Evolutionary conservation across 495 filamentous ascomycete genomes (phyloP).

Genomic region (Penicillium mononematosum): DNA sequence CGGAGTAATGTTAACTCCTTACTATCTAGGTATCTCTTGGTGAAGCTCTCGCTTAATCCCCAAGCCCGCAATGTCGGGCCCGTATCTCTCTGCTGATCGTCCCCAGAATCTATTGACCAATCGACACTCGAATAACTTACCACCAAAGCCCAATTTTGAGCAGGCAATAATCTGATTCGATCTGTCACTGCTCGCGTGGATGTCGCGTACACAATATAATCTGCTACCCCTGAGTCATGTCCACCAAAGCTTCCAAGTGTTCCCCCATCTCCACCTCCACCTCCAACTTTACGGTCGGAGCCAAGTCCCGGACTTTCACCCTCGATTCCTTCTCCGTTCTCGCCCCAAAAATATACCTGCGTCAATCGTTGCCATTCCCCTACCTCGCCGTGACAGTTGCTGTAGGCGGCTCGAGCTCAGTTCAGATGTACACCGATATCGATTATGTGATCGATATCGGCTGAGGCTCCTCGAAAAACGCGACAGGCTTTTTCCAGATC

Average conservation of each 20-base stretch:
- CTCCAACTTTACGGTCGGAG: constrained; percentile 36
- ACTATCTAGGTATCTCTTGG: no score
- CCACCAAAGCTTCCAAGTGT: constrained; percentile 16
- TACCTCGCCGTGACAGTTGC: constrained; percentile 66
- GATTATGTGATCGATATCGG: constrained; percentile 33
- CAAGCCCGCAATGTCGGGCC: no score
- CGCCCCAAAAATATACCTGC: constrained; percentile 74
- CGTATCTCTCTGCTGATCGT: neutral
- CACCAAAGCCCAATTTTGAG: constrained; percentile 42
- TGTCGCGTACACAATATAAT: constrained; percentile 42
- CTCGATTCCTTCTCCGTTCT: constrained; percentile 75
- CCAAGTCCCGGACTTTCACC: constrained; percentile 33
- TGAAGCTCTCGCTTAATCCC: no score
- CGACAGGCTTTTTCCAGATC: constrained; percentile 30
- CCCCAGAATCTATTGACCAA: neutral
- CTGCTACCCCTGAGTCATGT: constrained; percentile 33
- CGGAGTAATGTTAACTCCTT: no score
- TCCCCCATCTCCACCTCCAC: constrained; percentile 25
- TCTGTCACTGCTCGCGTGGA: constrained; percentile 44
- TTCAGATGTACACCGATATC: constrained; percentile 47
- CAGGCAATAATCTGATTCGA: constrained; percentile 42
- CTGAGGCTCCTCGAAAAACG: constrained; percentile 25
- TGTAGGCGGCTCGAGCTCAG: constrained; percentile 20
- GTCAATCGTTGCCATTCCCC: constrained; percentile 66
- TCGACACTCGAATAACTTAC: constrained; percentile 12